Conservation (phyloP, 257 asterid genomes). For the Plectranthus barbatus region DNA sequence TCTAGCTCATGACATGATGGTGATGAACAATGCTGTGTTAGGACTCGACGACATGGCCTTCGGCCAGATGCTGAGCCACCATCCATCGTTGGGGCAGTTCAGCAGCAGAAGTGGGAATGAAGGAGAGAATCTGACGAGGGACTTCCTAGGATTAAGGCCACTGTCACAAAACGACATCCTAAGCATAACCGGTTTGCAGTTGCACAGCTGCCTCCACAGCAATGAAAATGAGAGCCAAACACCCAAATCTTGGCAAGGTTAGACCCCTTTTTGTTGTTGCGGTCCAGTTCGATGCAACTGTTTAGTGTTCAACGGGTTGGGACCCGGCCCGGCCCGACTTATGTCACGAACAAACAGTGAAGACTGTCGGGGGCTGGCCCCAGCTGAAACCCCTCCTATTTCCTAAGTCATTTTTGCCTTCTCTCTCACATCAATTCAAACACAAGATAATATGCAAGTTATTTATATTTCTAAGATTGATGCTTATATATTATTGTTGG, state of each 20-base stretch:
- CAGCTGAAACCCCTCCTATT: neutral
- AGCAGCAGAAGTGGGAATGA: neutral
- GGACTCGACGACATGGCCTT: conserved; percentile 37
- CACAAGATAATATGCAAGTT: too few relatives aligned
- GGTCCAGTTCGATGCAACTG: neutral
- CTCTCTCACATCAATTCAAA: too few relatives aligned
- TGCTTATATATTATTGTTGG: neutral
- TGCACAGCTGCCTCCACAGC: conserved; percentile 33
- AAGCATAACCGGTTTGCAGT: conserved; percentile 39
- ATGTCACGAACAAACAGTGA: neutral
- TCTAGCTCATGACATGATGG: conserved; percentile 39
- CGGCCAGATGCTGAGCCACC: conserved; percentile 22
- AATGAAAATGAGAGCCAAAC: conserved; percentile 17
- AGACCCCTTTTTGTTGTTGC: neutral
- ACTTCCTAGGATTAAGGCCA: conserved; percentile 76
- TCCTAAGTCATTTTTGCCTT: neutral
- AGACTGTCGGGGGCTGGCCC: neutral
- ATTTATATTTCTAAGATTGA: neutral
- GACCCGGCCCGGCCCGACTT: neutral
- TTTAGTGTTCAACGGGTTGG: neutral
- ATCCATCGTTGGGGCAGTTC: conserved; percentile 6
- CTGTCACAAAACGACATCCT: conserved; percentile 51
- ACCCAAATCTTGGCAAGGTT: conserved; percentile 47
- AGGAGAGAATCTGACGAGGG: conserved; percentile 63
- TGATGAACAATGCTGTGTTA: conserved; percentile 38